phyloP scores from a whole-genome alignment of 768 basidiomycete species.

The Macrolepiota albuminosa region DNA sequence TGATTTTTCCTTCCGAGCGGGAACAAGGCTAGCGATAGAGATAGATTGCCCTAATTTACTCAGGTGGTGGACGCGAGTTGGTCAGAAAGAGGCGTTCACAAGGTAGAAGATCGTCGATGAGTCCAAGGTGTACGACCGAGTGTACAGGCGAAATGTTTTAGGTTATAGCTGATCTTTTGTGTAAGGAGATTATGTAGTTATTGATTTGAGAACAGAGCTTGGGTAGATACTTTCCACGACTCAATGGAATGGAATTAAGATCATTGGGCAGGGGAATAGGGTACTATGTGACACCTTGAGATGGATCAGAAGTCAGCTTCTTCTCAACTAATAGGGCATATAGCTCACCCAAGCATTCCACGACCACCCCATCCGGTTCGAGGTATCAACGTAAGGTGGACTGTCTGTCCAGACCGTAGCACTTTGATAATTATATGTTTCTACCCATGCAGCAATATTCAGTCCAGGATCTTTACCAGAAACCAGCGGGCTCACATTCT shows the following conservation, averaged over 20 bases:
- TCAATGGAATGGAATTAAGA: not conserved
- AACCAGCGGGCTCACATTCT: conserved; percentile 55
- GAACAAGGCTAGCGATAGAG: not conserved
- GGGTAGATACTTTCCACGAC: not conserved
- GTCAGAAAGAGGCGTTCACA: not conserved
- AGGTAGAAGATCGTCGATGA: not conserved
- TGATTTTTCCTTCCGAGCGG: not conserved
- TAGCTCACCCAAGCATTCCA: conserved; percentile 72
- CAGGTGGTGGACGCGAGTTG: not conserved
- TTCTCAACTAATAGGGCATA: not conserved
- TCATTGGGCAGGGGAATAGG: conserved; percentile 30
- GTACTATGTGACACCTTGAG: conserved; percentile 58
- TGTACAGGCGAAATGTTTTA: not conserved
- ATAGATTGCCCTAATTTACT: not conserved
- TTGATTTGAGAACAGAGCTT: not conserved
- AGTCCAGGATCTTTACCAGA: not conserved
- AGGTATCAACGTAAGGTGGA: conserved; percentile 59
- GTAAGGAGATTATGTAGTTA: not conserved
- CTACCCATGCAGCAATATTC: conserved; percentile 29
- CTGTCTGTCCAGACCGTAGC: conserved; percentile 40
- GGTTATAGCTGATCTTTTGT: not conserved
- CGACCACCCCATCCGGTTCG: conserved; percentile 82
- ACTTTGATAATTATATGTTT: conserved; percentile 54
- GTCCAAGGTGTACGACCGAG: not conserved
- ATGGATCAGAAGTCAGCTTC: conserved; percentile 7